Percentiles rank a stretch among this genome's conserved stretches.
These are phyloP conservation scores for Paraconiothyrium brasiliense DNA, from an alignment of 2,329 filamentous ascomycete genomes.

Conservation along the genomic window DNA sequence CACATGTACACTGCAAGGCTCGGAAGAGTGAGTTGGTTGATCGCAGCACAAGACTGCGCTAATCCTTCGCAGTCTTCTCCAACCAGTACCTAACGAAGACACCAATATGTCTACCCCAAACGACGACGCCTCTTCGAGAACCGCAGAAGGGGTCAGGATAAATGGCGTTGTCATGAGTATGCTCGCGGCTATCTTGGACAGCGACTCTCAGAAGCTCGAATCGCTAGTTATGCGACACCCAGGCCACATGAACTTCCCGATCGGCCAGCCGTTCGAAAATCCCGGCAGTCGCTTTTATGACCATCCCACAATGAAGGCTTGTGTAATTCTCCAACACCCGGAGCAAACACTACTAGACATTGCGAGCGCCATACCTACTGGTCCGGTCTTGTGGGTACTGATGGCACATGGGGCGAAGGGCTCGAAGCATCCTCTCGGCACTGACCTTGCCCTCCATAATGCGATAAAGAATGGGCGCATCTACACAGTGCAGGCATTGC, in stretches of 20 bases:
- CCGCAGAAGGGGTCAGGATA: slow-evolving; percentile 20
- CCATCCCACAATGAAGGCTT: slow-evolving; percentile 35
- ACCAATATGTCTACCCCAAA: slow-evolving; percentile 1
- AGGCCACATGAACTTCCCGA: slow-evolving; percentile 38
- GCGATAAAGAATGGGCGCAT: slow-evolving; percentile 46
- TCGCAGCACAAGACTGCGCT: not conserved
- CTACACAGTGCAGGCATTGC: slow-evolving; percentile 40
- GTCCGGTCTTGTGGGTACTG: slow-evolving; percentile 38
- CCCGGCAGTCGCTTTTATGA: slow-evolving; percentile 34
- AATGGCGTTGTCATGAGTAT: slow-evolving; percentile 37
- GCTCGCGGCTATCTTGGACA: slow-evolving; percentile 37
- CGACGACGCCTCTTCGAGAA: slow-evolving; percentile 22
- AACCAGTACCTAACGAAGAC: slow-evolving; percentile 15
- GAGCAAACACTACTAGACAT: slow-evolving; percentile 45
- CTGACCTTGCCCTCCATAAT: slow-evolving; percentile 46
- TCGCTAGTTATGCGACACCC: slow-evolving; percentile 34
- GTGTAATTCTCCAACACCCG: slow-evolving; percentile 43
- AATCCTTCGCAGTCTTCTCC: slow-evolving; percentile 4
- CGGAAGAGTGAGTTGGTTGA: slow-evolving; percentile 18
- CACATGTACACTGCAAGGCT: slow-evolving; percentile 10
- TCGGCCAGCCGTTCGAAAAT: slow-evolving; percentile 42
- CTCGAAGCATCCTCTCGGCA: slow-evolving; percentile 42
- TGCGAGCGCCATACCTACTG: slow-evolving; percentile 41
- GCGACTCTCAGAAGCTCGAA: slow-evolving; percentile 37
- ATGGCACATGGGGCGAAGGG: slow-evolving; percentile 40